Percentiles rank a stretch among this genome's conserved stretches.
phyloP scores from a whole-genome alignment of 2,329 filamentous ascomycete genomes.

The Cercospora sojina region DNA sequence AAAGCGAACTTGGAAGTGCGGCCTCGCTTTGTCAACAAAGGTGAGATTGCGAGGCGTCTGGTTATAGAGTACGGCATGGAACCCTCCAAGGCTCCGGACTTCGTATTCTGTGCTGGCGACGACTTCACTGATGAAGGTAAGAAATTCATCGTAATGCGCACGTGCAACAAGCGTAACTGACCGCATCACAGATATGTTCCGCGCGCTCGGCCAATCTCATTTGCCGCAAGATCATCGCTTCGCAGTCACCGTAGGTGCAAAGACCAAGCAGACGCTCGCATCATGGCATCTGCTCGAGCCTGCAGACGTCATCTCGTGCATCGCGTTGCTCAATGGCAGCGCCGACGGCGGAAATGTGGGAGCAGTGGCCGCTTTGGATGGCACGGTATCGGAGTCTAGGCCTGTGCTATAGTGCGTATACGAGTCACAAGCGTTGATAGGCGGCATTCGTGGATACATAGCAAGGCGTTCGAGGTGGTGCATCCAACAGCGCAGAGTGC shows the following conservation, averaged over 20 bases:
- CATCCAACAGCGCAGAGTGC: not conserved
- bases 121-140: slow-evolving; percentile 96
- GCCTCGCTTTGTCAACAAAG: slow-evolving; percentile 97
- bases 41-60: slow-evolving; percentile 84
- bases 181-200: slow-evolving; percentile 67
- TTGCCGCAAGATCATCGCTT: slow-evolving; percentile 69
- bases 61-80: slow-evolving; percentile 67
- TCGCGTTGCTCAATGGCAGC: slow-evolving; percentile 38
- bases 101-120: slow-evolving; percentile 87
- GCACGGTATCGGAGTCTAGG: slow-evolving; percentile 27
- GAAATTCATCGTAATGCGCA: slow-evolving; percentile 15
- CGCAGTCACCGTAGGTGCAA: slow-evolving; percentile 86
- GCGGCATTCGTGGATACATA: slow-evolving; percentile 3
- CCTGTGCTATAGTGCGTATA: not conserved
- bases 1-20: slow-evolving; percentile 97
- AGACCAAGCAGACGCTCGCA: slow-evolving; percentile 86
- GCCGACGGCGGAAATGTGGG: slow-evolving; percentile 34
- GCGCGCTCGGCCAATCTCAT: slow-evolving; percentile 63
- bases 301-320: slow-evolving; percentile 68
- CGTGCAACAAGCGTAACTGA: slow-evolving; percentile 29
- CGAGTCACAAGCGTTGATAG: not conserved
- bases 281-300: slow-evolving; percentile 89
- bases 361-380: slow-evolving; percentile 35
- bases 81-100: slow-evolving; percentile 65
- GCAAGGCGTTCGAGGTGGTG: not conserved